These are phyloP conservation scores for Nicotiana otophora DNA, from an alignment of 257 asterid species.

Conservation along the genomic window DNA sequence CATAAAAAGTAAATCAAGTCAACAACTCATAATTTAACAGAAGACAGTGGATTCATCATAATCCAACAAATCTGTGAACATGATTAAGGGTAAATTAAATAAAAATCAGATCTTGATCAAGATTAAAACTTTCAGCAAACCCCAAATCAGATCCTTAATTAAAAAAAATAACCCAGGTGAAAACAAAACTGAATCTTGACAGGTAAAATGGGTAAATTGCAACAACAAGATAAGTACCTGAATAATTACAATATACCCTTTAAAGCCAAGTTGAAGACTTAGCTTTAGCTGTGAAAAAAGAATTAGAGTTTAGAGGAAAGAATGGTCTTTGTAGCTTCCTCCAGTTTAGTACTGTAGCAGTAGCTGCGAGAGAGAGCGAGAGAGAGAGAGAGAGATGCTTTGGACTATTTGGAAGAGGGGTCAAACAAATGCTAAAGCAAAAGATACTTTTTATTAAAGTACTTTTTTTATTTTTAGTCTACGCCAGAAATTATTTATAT, in stretches of 20 bases:
- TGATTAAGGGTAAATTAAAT: background rate
- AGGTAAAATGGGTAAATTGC: background rate
- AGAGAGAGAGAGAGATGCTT: conserved; percentile 2
- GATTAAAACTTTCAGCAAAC: background rate
- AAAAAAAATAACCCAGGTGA: conserved; percentile 5
- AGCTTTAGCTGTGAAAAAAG: background rate
- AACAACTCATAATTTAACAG: background rate
- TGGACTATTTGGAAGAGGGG: conserved; percentile 8
- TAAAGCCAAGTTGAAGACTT: background rate
- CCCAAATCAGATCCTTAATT: conserved; percentile 16
- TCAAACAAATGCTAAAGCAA: conserved; percentile 11
- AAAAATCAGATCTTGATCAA: conserved; percentile 20
- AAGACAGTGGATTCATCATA: background rate
- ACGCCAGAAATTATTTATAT: too few species aligned
- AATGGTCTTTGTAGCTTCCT: background rate
- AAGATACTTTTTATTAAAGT: background rate
- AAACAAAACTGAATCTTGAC: conserved; percentile 1
- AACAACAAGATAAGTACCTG: conserved; percentile 5
- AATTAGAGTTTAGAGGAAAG: background rate
- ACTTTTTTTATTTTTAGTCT: too few species aligned
- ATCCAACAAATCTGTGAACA: background rate
- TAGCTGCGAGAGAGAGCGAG: background rate
- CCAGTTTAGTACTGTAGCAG: background rate
- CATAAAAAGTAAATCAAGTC: background rate
- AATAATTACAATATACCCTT: background rate